Evolutionary conservation across 306 rosid genomes (phyloP).

Genomic region (Rubus idaeus): DNA sequence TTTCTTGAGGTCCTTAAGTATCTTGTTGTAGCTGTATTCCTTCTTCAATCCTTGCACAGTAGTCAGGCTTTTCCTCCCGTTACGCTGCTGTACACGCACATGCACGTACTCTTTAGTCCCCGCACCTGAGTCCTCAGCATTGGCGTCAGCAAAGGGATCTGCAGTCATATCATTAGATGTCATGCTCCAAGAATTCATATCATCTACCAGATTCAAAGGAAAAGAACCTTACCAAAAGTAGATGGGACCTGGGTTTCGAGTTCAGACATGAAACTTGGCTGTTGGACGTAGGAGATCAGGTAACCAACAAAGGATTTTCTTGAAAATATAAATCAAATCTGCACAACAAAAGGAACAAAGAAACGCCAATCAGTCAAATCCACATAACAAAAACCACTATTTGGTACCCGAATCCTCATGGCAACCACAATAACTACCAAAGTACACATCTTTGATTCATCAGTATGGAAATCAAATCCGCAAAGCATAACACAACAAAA

Average conservation of each 20-base stretch:
- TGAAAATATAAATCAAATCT: conserved; percentile 13
- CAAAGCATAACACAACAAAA: too few relatives aligned
- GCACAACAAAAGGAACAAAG: background rate
- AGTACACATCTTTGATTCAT: background rate
- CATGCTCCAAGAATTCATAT: background rate
- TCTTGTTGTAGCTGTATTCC: conserved; percentile 51
- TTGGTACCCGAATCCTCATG: background rate
- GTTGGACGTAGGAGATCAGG: conserved; percentile 28
- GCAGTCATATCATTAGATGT: background rate
- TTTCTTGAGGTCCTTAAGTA: conserved; percentile 50
- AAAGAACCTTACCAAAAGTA: conserved; percentile 37
- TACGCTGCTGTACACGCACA: conserved; percentile 48
- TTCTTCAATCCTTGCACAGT: conserved; percentile 57
- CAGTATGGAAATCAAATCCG: too few relatives aligned
- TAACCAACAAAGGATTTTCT: conserved; percentile 24
- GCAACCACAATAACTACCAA: background rate
- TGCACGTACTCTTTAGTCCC: conserved; percentile 53
- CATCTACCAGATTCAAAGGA: background rate
- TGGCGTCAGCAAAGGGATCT: conserved; percentile 61
- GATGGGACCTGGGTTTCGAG: conserved; percentile 43
- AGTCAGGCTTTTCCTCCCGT: conserved; percentile 48
- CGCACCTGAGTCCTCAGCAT: conserved; percentile 56
- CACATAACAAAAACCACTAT: background rate
- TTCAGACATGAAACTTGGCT: conserved; percentile 57
- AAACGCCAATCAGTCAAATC: conserved; percentile 3